A percentile compares a stretch with the other conserved stretches of the same genome.
These are phyloP conservation scores for Venturia oleaginea DNA, from an alignment of 2,329 filamentous ascomycete genomes.

Conservation along the genomic window DNA sequence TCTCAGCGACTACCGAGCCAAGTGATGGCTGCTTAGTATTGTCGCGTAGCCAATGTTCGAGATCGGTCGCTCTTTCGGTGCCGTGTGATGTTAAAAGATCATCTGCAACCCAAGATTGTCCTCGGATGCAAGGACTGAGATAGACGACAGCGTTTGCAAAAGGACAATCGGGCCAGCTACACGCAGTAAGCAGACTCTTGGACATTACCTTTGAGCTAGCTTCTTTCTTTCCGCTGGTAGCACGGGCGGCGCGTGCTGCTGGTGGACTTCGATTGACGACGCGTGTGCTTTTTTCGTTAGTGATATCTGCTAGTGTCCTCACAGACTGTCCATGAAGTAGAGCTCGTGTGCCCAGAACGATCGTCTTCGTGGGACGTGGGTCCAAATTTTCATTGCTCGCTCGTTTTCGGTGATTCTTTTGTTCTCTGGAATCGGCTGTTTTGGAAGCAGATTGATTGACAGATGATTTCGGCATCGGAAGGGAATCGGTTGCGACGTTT, in stretches of 20 bases:
- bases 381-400: background rate
- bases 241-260: no score
- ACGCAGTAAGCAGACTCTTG: background rate
- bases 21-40: no score
- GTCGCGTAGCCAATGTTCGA: slow-evolving; percentile 10
- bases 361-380: background rate
- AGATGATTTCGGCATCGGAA: background rate
- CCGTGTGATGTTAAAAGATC: slow-evolving; percentile 4
- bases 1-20: background rate
- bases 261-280: background rate
- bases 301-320: background rate
- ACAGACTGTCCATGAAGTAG: background rate
- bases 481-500: background rate
- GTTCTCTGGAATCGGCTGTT: background rate
- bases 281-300: background rate
- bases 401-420: background rate
- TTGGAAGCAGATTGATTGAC: background rate
- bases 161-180: background rate
- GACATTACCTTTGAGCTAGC: background rate
- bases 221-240: background rate
- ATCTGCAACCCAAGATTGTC: slow-evolving; percentile 2
- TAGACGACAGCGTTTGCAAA: slow-evolving; percentile 8
- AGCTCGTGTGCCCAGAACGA: background rate
- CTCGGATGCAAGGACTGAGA: slow-evolving; percentile 1
- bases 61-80: background rate